Conservation (phyloP, 768 basidiomycete species). For the Suillus bovinus region DNA sequence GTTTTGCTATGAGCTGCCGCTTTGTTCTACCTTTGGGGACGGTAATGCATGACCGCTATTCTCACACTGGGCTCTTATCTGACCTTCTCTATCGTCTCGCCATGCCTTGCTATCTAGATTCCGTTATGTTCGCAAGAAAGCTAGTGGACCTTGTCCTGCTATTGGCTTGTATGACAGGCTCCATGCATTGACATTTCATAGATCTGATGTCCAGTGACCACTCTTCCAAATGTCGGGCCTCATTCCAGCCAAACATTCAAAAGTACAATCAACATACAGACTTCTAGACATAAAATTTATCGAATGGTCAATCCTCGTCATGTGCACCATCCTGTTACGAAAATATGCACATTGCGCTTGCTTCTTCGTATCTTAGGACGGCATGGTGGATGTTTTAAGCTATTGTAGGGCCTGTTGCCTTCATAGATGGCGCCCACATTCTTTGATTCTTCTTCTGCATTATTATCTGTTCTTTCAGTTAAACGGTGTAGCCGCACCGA, state of each 20-base stretch:
- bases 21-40: background rate
- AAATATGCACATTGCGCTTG: background rate
- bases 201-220: background rate
- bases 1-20: background rate
- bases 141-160: background rate
- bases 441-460: slow-evolving; percentile 34
- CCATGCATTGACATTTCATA: background rate
- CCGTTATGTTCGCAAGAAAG: background rate
- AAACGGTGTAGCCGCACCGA: slow-evolving; percentile 46
- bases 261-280: background rate
- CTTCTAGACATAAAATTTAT: background rate
- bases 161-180: background rate
- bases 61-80: background rate
- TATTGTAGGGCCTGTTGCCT: background rate
- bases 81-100: background rate
- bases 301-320: background rate
- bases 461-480: slow-evolving; percentile 44
- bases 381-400: slow-evolving; percentile 17
- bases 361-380: background rate
- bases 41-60: background rate
- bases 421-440: slow-evolving; percentile 39
- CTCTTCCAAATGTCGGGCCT: background rate
- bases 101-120: background rate
- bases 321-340: background rate
- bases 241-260: background rate